Evolutionary conservation across 2,329 filamentous ascomycete species (phyloP), one percentile per base, ranked within the genome.

Genomic region (Phialophora tarda): DNA sequence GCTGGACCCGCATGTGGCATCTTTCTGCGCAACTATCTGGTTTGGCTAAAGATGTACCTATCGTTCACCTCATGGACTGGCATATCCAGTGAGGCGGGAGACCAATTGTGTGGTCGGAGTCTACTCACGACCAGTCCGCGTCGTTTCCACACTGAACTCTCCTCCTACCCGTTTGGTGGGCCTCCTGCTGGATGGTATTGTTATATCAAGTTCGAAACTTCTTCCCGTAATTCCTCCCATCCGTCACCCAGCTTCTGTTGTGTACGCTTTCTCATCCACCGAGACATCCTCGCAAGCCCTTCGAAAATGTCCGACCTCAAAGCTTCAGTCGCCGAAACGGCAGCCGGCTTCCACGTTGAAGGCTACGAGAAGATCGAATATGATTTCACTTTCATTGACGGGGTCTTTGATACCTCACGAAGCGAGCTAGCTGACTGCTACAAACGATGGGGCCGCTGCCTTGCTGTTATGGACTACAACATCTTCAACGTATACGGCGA

Each of bases 321-420:
- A 74, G 89, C 89, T 65, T 84, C 83, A 61, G 88, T 91, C 70
- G 78, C 82, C 67, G 85, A 89, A 78, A 91, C 87, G 68, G 78
- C 82, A 72, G 81, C 82, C 67, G 89, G 89, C 44, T 91, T 91
- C 78, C 86, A 89, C 71, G 88, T 91, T 67, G 86, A 88, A 71
- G 89, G 89, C 26, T 90, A 90, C 72, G 89, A 91, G 81, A 91
- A 90, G 82, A 91, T 91, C 74, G 86, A 89, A 74, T 91, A 91
- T 75, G 88, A 90, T 78, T 91, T 91, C 76, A 86, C 87, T 62
- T 91, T 91, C 77, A 83, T 91, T 55, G 89, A 91, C 71, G 86
- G 85, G 56, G 83, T 91, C 64, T 91, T 91, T 77, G 80, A 89
- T 74, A 73, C 81, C 50, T 73, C 81, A 69, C 89, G 90, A 73